Conservation (phyloP, 257 asterid species). For the Craterostigma plantagineum region DNA sequence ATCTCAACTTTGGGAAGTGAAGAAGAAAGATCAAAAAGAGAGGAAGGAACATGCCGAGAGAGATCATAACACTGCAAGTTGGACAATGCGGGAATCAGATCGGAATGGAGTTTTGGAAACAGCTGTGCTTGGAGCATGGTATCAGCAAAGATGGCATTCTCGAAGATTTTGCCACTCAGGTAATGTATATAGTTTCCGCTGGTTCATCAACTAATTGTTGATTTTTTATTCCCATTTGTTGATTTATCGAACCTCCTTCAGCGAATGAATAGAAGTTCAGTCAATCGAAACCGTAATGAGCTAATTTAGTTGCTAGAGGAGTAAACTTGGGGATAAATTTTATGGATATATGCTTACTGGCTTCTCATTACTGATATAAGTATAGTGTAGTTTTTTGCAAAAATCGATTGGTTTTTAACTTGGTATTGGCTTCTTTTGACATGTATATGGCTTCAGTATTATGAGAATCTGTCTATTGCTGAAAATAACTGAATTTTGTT, state of each 20-base stretch:
- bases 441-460: too few species aligned
- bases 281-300: background rate
- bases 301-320: background rate
- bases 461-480: background rate
- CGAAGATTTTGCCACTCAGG: constrained; percentile 98
- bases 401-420: too few species aligned
- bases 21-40: too few species aligned
- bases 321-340: too few species aligned
- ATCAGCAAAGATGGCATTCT: constrained; percentile 94
- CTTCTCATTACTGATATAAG: too few species aligned
- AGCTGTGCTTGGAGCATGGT: constrained; percentile 98
- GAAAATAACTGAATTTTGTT: background rate
- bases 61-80: constrained; percentile 81
- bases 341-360: too few species aligned
- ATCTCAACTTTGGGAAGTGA: too few species aligned
- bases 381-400: too few species aligned
- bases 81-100: constrained; percentile 99
- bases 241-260: background rate
- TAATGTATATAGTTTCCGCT: constrained; percentile 7
- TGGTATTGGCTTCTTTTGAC: too few species aligned
- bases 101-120: constrained; percentile 99
- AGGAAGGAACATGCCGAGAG: constrained; percentile 64
- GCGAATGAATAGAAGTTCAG: background rate
- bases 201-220: too few species aligned
- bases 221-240: background rate